These are phyloP conservation scores for Botrytis pseudocinerea DNA, from an alignment of 2,329 filamentous ascomycete genomes.

Conservation along the genomic window DNA sequence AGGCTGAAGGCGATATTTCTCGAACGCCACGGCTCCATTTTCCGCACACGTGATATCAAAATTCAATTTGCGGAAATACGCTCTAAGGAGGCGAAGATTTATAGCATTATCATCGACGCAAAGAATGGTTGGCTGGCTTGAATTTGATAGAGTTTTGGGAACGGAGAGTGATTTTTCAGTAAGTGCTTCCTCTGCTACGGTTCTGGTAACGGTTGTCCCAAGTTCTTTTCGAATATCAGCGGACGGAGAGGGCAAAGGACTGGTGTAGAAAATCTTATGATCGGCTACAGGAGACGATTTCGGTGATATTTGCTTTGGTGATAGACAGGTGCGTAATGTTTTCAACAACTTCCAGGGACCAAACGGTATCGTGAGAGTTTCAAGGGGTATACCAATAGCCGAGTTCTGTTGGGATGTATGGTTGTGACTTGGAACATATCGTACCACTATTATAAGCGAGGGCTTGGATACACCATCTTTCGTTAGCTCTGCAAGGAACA, in stretches of 20 bases:
- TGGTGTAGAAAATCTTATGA: neutral
- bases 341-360: slow-evolving; percentile 21
- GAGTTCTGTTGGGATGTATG: neutral
- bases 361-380: slow-evolving; percentile 20
- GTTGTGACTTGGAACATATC: slow-evolving; percentile 5
- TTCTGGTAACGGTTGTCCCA: too few relatives aligned
- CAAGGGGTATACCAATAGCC: slow-evolving; percentile 3
- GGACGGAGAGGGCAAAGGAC: slow-evolving; percentile 3
- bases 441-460: slow-evolving; percentile 18
- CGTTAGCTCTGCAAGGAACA: neutral
- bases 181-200: neutral
- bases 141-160: neutral
- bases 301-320: slow-evolving; percentile 4
- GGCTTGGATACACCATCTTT: neutral
- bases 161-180: neutral
- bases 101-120: slow-evolving; percentile 45
- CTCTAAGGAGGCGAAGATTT: slow-evolving; percentile 42
- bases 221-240: neutral
- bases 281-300: neutral
- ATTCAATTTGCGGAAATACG: slow-evolving; percentile 36
- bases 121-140: slow-evolving; percentile 29
- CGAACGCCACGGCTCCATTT: slow-evolving; percentile 49
- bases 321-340: slow-evolving; percentile 14
- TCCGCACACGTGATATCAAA: slow-evolving; percentile 42
- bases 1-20: slow-evolving; percentile 33